Base-by-base conservation (phyloP, 2,329 filamentous ascomycete species). In the Hypoxylon sp. region DNA sequence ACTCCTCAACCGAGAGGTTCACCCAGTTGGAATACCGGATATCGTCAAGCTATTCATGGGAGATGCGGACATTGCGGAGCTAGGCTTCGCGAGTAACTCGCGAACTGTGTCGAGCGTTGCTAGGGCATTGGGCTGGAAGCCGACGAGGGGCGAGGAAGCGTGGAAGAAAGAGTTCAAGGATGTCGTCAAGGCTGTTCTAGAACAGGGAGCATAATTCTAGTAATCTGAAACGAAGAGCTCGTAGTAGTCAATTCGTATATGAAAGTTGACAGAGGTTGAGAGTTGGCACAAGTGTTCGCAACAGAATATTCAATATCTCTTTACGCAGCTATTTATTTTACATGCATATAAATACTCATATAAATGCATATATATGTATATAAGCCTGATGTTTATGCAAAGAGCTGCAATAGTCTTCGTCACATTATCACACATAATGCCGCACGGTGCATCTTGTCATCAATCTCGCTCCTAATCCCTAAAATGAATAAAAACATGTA, bases 41-140 rank as follows among this genome's bases (percentile, higher is more conserved):
- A 68, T 20, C 0, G 35, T 55, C 11, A 60, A 40, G 59, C 11
- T 67, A 8, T 27, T 78, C 62, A 48, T 75, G 61, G 63, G 66
- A 1, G 59, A 60, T 57, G 66, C 70, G 48, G 70, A 70, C 13
- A 50, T 77, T 33, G 69, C 77, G 6, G 81, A 84, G 73, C 69
- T 80, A 4, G 79, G 77, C 2, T 74, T 81, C 22, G 76, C 75
- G 5, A 79, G 76, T 54, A 77, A 77, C 31, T 63, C 63, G n/a
- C 33, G 57, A 10, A 79, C 77, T 0, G 62, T 70, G 20, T 70
- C 79, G 2, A 73, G 70, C 14, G 62, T 77, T 8, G 74, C 73
- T 11, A 70, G 61, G 5, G 58, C 72, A 8, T 57, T 80, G 11
- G 78, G 79, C 0, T 81, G 79, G 80, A 75, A 74, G 68, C 79